Conservation (phyloP, 192 early-diverging fungal genomes). For the Chytriomyces confervae region DNA sequence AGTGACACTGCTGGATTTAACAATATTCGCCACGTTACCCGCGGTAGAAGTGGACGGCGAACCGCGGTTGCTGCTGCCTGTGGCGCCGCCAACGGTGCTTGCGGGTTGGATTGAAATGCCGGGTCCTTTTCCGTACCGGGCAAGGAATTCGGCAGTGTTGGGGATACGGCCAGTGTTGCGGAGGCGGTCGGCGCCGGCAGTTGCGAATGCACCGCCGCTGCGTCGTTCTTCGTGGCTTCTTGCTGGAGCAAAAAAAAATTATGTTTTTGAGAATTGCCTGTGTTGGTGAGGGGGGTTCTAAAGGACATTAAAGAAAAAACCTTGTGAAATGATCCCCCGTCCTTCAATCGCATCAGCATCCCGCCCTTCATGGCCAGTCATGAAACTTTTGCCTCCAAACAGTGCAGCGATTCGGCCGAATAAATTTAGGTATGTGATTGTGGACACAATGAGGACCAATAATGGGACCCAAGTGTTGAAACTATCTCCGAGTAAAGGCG, state of each 20-base stretch:
- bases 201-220: constrained; percentile 1
- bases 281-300: background rate
- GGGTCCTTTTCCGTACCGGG: constrained; percentile 33
- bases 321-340: constrained; percentile 54
- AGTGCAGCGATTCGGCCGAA: constrained; percentile 80
- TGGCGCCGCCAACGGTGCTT: background rate
- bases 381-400: constrained; percentile 45
- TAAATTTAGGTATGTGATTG: constrained; percentile 79
- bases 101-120: background rate
- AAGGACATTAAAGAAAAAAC: constrained; percentile 23
- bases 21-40: background rate
- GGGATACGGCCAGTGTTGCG: constrained; percentile 5
- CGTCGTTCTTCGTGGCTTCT: constrained; percentile 7
- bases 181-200: background rate
- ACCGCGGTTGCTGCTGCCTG: background rate
- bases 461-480: constrained; percentile 89
- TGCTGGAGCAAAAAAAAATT: background rate
- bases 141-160: constrained; percentile 44
- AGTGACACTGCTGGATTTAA: constrained; percentile 2
- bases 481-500: constrained; percentile 84
- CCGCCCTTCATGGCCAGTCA: constrained; percentile 32
- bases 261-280: background rate
- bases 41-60: background rate
- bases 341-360: constrained; percentile 51
- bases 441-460: constrained; percentile 79